Conservation (phyloP, 2,329 filamentous ascomycete genomes). For the Monosporascus sp. region DNA sequence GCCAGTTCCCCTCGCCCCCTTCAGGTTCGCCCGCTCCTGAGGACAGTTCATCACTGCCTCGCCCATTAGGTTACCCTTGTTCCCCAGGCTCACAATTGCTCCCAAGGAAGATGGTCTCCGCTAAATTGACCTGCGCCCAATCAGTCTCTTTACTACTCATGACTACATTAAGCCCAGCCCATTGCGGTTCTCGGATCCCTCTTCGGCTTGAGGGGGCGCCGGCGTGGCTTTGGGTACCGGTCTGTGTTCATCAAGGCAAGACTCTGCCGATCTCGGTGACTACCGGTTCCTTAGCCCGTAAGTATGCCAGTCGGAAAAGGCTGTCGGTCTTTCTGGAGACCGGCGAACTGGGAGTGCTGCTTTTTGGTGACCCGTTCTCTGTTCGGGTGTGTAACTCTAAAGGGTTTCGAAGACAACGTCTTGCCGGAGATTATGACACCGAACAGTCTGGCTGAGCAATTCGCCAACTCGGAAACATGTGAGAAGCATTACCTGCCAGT, state of each 20-base stretch:
- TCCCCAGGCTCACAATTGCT: not conserved
- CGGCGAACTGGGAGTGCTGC: slow-evolving; percentile 60
- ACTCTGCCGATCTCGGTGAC: slow-evolving; percentile 21
- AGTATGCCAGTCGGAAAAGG: slow-evolving; percentile 38
- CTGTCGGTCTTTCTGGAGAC: slow-evolving; percentile 54
- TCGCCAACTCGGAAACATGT: slow-evolving; percentile 62
- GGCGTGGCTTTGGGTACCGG: slow-evolving; percentile 16
- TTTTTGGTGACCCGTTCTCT: slow-evolving; percentile 44
- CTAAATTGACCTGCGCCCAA: slow-evolving; percentile 20
- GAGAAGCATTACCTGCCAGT: slow-evolving; percentile 42
- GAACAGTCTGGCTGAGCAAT: slow-evolving; percentile 43
- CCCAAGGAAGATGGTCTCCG: slow-evolving; percentile 13
- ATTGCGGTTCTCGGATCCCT: slow-evolving; percentile 17
- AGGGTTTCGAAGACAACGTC: slow-evolving; percentile 54
- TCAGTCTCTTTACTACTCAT: slow-evolving; percentile 19
- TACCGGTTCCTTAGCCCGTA: slow-evolving; percentile 20
- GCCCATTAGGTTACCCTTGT: not conserved
- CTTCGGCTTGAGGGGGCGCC: slow-evolving; percentile 22
- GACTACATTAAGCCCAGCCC: slow-evolving; percentile 22
- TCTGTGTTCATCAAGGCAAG: slow-evolving; percentile 17
- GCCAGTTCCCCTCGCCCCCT: not conserved
- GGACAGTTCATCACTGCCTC: not conserved
- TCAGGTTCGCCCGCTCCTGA: not conserved
- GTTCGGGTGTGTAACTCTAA: slow-evolving; percentile 52
- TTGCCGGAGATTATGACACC: slow-evolving; percentile 27